These are phyloP conservation scores for Rhizophagus clarus DNA, from an alignment of 192 early-diverging fungal genomes.

Conservation along the genomic window DNA sequence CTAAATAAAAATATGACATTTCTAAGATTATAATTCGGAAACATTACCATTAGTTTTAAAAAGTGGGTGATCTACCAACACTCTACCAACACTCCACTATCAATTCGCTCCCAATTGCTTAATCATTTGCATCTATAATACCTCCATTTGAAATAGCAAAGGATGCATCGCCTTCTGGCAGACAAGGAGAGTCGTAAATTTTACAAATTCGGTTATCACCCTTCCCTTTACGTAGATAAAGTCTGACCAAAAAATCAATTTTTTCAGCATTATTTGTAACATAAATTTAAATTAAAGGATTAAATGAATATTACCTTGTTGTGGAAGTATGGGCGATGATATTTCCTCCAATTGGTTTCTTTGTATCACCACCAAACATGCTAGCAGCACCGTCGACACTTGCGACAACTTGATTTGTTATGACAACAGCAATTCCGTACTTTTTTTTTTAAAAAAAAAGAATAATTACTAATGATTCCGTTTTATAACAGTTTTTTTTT, in stretches of 20 bases:
- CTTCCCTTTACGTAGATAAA: slow-evolving; percentile 90
- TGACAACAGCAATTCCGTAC: slow-evolving; percentile 96
- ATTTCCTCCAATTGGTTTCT: slow-evolving; percentile 98
- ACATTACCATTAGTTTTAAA: too few relatives aligned
- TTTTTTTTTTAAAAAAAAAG: slow-evolving; percentile 41
- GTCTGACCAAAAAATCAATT: slow-evolving; percentile 40
- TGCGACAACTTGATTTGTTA: slow-evolving; percentile 98
- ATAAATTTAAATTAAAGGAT: slow-evolving; percentile 7
- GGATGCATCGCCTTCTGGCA: slow-evolving; percentile 89
- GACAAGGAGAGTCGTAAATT: slow-evolving; percentile 94
- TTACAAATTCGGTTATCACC: slow-evolving; percentile 94
- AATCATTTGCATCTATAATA: slow-evolving; percentile 74
- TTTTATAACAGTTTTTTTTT: not conserved
- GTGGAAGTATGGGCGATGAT: slow-evolving; percentile 98
- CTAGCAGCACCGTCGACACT: slow-evolving; percentile 85
- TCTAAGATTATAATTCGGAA: too few relatives aligned
- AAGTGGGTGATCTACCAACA: too few relatives aligned
- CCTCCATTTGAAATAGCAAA: slow-evolving; percentile 92
- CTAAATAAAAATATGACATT: too few relatives aligned
- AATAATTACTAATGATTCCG: not conserved
- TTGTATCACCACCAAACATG: slow-evolving; percentile 89
- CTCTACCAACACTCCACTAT: too few relatives aligned
- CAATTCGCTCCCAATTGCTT: not conserved
- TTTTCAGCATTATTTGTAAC: not conserved
- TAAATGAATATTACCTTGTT: slow-evolving; percentile 65